These are phyloP conservation scores for Psilocybe subaeruginosa DNA, from an alignment of 768 basidiomycete genomes.

Conservation along the genomic window DNA sequence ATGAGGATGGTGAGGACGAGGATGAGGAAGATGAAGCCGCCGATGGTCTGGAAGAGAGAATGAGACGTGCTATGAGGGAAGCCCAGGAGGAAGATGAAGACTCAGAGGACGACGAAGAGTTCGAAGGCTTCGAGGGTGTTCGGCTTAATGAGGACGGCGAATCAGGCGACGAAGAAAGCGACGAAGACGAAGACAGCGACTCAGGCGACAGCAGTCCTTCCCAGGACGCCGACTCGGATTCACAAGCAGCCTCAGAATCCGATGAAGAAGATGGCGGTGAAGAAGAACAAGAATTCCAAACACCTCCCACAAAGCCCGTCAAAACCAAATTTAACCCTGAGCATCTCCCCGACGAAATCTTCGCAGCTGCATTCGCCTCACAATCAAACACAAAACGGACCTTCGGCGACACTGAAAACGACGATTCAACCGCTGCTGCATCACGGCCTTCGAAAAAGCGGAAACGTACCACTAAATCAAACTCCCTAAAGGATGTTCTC, in stretches of 20 bases:
- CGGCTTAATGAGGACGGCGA: conserved; percentile 26
- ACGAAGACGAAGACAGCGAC: conserved; percentile 26
- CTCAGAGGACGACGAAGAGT: conserved; percentile 27
- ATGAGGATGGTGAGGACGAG: not conserved
- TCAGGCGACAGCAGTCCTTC: not conserved
- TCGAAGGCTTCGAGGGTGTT: conserved; percentile 25
- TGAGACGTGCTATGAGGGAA: conserved; percentile 46
- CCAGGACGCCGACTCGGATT: conserved; percentile 25
- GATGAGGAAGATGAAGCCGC: conserved; percentile 17
- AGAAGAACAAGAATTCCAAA: conserved; percentile 23
- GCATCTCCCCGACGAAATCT: conserved; percentile 71
- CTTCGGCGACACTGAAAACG: conserved; percentile 18
- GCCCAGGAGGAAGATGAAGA: conserved; percentile 33
- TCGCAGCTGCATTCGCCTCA: conserved; percentile 55
- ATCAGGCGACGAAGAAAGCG: conserved; percentile 26
- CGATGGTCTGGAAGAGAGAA: conserved; percentile 30
- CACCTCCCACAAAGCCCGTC: conserved; percentile 8
- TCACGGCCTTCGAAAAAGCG: conserved; percentile 31
- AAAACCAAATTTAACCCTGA: conserved; percentile 34
- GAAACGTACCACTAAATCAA: conserved; percentile 20
- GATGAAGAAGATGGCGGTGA: conserved; percentile 19
- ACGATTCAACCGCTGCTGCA: not conserved
- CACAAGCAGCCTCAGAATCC: not conserved
- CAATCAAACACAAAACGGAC: conserved; percentile 24
- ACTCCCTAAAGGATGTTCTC: conserved; percentile 49